phyloP scores from a whole-genome alignment of 2,329 filamentous ascomycete species.

The Aspergillus bombycis region DNA sequence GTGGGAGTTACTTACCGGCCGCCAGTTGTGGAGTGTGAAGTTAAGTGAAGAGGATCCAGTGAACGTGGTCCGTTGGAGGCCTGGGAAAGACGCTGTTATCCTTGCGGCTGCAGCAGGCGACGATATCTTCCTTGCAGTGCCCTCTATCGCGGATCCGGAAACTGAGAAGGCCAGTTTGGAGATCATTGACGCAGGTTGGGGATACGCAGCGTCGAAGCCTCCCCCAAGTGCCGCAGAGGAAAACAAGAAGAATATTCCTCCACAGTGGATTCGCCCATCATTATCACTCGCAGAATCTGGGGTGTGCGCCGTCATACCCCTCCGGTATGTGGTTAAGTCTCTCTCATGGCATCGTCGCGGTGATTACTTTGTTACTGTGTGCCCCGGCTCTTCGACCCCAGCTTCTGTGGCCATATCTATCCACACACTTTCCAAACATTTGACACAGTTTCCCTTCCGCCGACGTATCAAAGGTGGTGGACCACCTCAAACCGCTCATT shows the following conservation, averaged over 20 bases:
- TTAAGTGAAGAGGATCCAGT: conserved; percentile 78
- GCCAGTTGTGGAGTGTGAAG: conserved; percentile 83
- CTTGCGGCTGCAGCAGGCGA: conserved; percentile 84
- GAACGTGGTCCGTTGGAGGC: conserved; percentile 86
- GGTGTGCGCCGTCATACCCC: conserved; percentile 77
- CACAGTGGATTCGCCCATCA: conserved; percentile 82
- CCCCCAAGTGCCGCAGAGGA: conserved; percentile 52
- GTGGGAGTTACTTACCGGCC: conserved; percentile 84
- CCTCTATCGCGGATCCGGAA: conserved; percentile 71
- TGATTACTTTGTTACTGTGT: conserved; percentile 92
- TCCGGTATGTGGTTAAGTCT: conserved; percentile 79
- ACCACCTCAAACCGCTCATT: conserved; percentile 82
- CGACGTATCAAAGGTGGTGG: conserved; percentile 69
- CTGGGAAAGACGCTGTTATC: conserved; percentile 76
- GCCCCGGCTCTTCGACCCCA: conserved; percentile 61
- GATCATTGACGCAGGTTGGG: conserved; percentile 85
- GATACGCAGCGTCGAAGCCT: conserved; percentile 72
- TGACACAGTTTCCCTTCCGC: conserved; percentile 93
- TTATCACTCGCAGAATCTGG: conserved; percentile 71
- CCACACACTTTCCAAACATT: conserved; percentile 91
- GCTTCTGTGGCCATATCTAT: conserved; percentile 75
- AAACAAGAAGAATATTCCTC: conserved; percentile 72
- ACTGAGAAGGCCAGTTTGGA: conserved; percentile 74
- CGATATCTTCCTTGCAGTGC: conserved; percentile 81
- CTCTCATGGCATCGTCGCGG: conserved; percentile 93